Conservation (phyloP, 495 filamentous ascomycete genomes). For the Hypoxylon trugodes region DNA sequence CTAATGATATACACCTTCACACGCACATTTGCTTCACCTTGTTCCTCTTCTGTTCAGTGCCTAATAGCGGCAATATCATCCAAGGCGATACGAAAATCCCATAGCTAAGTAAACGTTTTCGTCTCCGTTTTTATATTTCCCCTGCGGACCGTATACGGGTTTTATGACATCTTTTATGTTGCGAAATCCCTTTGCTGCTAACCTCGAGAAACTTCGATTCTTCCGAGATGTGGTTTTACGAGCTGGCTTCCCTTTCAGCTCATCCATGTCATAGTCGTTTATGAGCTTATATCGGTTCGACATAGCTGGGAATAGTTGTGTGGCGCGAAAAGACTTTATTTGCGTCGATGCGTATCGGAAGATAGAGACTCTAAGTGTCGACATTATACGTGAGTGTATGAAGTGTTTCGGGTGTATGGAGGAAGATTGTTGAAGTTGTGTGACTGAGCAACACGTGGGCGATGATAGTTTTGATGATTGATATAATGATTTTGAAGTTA, state of each 20-base stretch:
- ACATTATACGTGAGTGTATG: slow-evolving; percentile 4
- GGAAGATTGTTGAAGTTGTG: background rate
- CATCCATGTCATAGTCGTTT: slow-evolving; percentile 19
- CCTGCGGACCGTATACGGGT: background rate
- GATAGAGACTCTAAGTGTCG: slow-evolving; percentile 2
- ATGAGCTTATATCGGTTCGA: slow-evolving; percentile 5
- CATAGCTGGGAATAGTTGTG: background rate
- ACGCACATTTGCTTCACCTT: background rate
- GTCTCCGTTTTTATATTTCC: background rate
- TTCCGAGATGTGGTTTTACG: background rate
- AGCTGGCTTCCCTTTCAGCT: background rate
- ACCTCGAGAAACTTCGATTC: background rate
- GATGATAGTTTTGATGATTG: background rate
- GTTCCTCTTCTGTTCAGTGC: background rate
- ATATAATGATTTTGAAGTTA: background rate
- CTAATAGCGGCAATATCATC: background rate
- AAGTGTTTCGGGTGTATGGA: too few species aligned
- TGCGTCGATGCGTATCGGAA: slow-evolving; percentile 11
- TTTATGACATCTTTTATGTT: background rate
- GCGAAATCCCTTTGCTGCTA: slow-evolving; percentile 2
- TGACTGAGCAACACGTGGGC: background rate
- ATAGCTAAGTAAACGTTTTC: slow-evolving; percentile 1
- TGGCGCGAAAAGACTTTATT: background rate
- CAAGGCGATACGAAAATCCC: slow-evolving; percentile 10
- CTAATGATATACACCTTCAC: background rate